Percentiles rank a stretch among this genome's conserved stretches.
These are phyloP conservation scores for Setaria italica DNA, from an alignment of 202 grass and related monocot species.

Conservation along the genomic window DNA sequence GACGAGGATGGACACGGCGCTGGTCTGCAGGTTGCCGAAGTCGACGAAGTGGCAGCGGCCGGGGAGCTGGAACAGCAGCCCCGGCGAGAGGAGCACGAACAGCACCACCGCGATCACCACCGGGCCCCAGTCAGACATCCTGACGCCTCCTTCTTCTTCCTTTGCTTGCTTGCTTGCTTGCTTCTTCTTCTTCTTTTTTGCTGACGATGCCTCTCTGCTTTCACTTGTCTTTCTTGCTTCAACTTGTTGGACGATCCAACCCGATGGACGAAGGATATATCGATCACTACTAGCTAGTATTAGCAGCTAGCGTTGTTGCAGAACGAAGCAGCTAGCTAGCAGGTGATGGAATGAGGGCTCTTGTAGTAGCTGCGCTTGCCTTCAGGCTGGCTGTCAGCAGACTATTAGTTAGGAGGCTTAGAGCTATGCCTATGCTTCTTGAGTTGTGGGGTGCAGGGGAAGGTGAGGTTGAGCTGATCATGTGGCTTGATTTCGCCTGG, in stretches of 20 bases:
- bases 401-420: neutral
- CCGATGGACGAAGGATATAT: no score
- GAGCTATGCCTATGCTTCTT: neutral
- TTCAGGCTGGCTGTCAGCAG: neutral
- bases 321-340: neutral
- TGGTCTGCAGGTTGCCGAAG: constrained; percentile 63
- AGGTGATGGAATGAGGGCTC: neutral
- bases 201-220: neutral
- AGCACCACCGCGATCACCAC: constrained; percentile 64
- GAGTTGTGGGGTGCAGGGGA: neutral
- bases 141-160: neutral
- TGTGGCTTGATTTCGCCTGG: neutral
- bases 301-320: no score
- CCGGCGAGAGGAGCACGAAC: constrained; percentile 70
- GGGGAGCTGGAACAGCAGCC: constrained; percentile 64
- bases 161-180: neutral
- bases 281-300: no score
- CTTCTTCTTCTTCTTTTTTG: no score
- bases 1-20: constrained; percentile 63
- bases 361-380: neutral
- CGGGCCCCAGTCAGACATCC: constrained; percentile 61
- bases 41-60: constrained; percentile 45
- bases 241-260: neutral
- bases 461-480: neutral
- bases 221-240: neutral